Base-by-base conservation (phyloP, 2,329 filamentous ascomycete genomes). In the Xylariomycetidae sp. region DNA sequence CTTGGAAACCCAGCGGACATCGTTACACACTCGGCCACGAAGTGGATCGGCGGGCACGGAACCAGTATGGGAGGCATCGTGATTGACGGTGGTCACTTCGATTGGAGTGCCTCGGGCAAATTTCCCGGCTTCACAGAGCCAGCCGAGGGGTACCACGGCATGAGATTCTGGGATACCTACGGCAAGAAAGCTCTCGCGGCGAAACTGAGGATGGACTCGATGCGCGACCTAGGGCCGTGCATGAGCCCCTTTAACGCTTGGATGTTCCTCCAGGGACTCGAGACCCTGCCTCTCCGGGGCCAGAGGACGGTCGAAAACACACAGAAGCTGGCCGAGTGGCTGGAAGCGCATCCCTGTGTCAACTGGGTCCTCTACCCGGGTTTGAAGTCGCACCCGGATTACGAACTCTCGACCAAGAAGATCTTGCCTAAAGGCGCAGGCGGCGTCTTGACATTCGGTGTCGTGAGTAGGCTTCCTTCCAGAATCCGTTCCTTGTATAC, bases 1-100 rank as follows among this genome's bases (percentile, higher is more conserved):
- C 33, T 32, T 32, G 32, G n/a, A n/a, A 29, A 32, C 16, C 23
- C 22, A 42, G 82, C 77, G 31, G 81, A 86, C 45, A 85, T 85
- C 36, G 73, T 85, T 30, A 77, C 83, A 10, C 80, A 85, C 61
- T 81, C 74, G 18, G 78, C 77, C 11, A 85, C 80, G 3, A 85
- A 85, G 55, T 85, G 81, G 82, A 84, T 85, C 38, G 80, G 82
- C 30, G 81, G 81, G 16, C 81, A 85, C 52, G 82, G 82, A 23
- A 83, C 81, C 14, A 84, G 80, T 11, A 79, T 85, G 50, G 81
- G 70, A 23, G 81, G 81, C 34, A 68, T 85, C 16, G 69, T 85
- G 10, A 66, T 85, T 31, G 81, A 85, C 58, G 72, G 74, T 36
- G 80, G 81, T 30, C 82, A 80, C 48, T 85, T 85, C 49, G 77